Base-by-base conservation (phyloP, 1,139 yeast genomes). In the Saccharomycopsis hybrid region DNA sequence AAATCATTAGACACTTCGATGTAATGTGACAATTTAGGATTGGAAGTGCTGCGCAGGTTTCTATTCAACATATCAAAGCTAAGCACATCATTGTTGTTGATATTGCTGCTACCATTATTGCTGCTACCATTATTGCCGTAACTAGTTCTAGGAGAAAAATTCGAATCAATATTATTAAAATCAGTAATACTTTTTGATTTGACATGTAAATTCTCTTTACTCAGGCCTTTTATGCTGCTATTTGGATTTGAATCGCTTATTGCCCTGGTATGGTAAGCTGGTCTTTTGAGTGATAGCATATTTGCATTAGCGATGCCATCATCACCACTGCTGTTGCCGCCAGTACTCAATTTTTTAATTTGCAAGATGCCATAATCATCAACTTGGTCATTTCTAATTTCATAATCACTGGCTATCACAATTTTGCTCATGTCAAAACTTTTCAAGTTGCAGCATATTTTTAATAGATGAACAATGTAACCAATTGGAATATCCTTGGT, bases 401-500 rank as follows among this genome's bases (percentile, higher is more conserved):
- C 74, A 58, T 79, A 83, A 64, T 85, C 94, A 25, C 70, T 65
- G 13, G 82, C 78, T 18, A 83, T 62, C 1, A 79, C 72, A 25
- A 84, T 57, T 47, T 73, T 73, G n/a, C 77, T 79, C 25, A 85
- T 61, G 56, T 82, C 70, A 27, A 84, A 58, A 5, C 65, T 60
- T 7, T 60, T 64, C 41, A 84, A 59, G 56, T 82, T 80, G 5
- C 79, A 79, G 59, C 94, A 84, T 38, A 76, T 64, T 40, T 72
- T 72, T 40, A 85, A 61, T 43, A 84, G 60, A 62, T 82, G 88
- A 32, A 84, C 61, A 5, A 84, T 59, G 58, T 78, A 77, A 0
- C 92, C 94, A 44, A 81, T 67, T 0, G 94, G 94, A 3, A 85
- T 59, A 63, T 85, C 94, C 57, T 73, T 77, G 18, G 80, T 73